Percentiles rank a stretch among this genome's conserved stretches.
Evolutionary conservation across 1,284 basidiomycete species (phyloP).

Genomic region (Moesziomyces aphidis): DNA sequence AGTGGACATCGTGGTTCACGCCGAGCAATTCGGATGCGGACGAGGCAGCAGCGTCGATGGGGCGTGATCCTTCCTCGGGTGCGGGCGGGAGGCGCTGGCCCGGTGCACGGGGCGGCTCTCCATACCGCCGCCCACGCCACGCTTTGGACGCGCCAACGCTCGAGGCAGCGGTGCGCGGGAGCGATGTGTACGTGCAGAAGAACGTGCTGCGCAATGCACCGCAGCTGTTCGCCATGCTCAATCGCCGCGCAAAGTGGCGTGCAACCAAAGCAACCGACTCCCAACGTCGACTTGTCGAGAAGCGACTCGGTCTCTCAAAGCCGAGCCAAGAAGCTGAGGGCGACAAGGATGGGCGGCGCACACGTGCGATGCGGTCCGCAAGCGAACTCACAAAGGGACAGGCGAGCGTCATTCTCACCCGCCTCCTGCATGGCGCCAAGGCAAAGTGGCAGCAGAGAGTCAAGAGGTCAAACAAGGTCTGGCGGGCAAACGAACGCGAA

Average conservation of each 20-base stretch:
- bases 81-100: not conserved
- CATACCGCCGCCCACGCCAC: constrained; percentile 42
- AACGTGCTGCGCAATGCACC: constrained; percentile 72
- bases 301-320: constrained; percentile 70
- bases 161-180: constrained; percentile 75
- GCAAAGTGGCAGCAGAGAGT: constrained; percentile 43
- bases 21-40: constrained; percentile 42
- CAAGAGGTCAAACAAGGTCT: constrained; percentile 35
- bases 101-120: constrained; percentile 19
- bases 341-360: constrained; percentile 32
- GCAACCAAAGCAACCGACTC: constrained; percentile 74
- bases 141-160: constrained; percentile 22
- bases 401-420: constrained; percentile 47
- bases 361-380: constrained; percentile 2
- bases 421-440: constrained; percentile 52
- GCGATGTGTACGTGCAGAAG: constrained; percentile 76
- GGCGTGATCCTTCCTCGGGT: not conserved
- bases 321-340: not conserved
- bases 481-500: constrained; percentile 38
- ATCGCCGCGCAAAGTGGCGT: constrained; percentile 77
- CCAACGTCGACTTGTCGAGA: constrained; percentile 77
- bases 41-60: constrained; percentile 37
- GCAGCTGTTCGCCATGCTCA: constrained; percentile 43
- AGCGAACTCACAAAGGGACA: constrained; percentile 53
- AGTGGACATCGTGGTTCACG: constrained; percentile 41